These are phyloP conservation scores for Russula earlei DNA, from an alignment of 768 basidiomycete genomes.

Conservation along the genomic window DNA sequence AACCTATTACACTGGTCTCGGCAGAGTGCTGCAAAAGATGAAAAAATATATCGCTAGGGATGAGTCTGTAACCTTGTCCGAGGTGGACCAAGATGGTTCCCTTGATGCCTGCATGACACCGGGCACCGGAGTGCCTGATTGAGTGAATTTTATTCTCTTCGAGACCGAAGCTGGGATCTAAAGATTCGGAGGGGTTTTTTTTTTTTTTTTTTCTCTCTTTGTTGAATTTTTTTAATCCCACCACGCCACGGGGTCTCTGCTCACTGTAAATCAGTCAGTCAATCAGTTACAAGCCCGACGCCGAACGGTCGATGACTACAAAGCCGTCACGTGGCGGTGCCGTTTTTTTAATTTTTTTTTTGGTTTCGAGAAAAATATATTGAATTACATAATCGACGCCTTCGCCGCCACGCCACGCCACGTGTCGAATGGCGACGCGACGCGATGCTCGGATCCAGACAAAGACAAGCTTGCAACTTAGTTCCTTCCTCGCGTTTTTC, in stretches of 20 bases:
- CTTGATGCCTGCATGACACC: constrained; percentile 14
- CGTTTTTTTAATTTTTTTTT: not conserved
- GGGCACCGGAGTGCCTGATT: constrained; percentile 16
- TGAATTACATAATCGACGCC: constrained; percentile 4
- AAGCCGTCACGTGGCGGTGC: constrained; percentile 15
- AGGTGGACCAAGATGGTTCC: constrained; percentile 1
- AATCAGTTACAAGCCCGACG: constrained; percentile 7
- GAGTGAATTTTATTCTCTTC: constrained; percentile 15
- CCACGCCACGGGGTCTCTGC: not conserved
- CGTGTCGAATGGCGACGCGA: not conserved
- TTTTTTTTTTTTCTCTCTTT: not conserved
- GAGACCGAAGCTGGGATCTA: constrained; percentile 15
- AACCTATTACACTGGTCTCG: constrained; percentile 13
- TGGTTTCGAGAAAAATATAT: too few species aligned
- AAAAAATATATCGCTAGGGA: constrained; percentile 3
- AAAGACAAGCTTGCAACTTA: constrained; percentile 4
- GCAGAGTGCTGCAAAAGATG: constrained; percentile 2
- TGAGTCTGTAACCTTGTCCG: constrained; percentile 8
- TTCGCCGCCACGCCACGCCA: constrained; percentile 15
- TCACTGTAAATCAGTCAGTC: too few species aligned
- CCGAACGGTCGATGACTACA: constrained; percentile 4
- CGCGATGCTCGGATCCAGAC: constrained; percentile 13
- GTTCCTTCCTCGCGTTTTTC: constrained; percentile 5
- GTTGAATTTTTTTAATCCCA: not conserved
- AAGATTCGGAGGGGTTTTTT: constrained; percentile 7